Base-by-base conservation (phyloP, 768 basidiomycete genomes). In the Suillus cothurnatus region DNA sequence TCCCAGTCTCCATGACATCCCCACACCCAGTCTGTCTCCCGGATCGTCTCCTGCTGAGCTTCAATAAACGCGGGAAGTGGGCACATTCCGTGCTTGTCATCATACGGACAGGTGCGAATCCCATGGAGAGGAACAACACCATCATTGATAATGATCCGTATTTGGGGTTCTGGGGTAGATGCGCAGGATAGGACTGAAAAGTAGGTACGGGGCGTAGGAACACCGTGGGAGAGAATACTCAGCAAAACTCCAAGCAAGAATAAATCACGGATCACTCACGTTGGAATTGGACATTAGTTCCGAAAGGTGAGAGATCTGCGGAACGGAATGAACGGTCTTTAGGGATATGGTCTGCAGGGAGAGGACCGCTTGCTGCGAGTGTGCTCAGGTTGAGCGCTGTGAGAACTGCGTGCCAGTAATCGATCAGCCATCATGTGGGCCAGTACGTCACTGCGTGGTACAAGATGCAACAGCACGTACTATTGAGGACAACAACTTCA, bases 281-380 rank as follows among this genome's bases (percentile, higher is more conserved):
- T 78, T 97, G 95, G 82, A 96, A 90, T 72, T 94, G 92, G 26
- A 96, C 74, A 71, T 96, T 96, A 32, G 94, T 92, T 0, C 89
- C 90, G 76, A 97, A 97, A 0, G 95, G 94, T 23, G 92, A 88
- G 45, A 95, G 81, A 67, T 94, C 86, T 6, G 93, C 85, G 0
- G 86, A 82, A 70, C 85, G 88, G 82, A 93, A 97, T 0, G 89
- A 81, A 17, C 53, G 53, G 53, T 55, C 21, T 55, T 32, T 12
- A 0, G 86, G 88, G 31, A 95, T 89, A 70, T 92, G 90, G 63
- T 88, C 87, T 11, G 84, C 81, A 0, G 93, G 92, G 12, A 95
- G 79, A 0, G 94, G 92, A 0, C 94, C 95, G n/a, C 76, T 72
- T 23, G 78, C 80, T 32, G 93, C 88, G 61, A 97, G 86, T 38